phyloP scores from a whole-genome alignment of 2,329 filamentous ascomycete genomes.

The Aaosphaeria pasadenensis region DNA sequence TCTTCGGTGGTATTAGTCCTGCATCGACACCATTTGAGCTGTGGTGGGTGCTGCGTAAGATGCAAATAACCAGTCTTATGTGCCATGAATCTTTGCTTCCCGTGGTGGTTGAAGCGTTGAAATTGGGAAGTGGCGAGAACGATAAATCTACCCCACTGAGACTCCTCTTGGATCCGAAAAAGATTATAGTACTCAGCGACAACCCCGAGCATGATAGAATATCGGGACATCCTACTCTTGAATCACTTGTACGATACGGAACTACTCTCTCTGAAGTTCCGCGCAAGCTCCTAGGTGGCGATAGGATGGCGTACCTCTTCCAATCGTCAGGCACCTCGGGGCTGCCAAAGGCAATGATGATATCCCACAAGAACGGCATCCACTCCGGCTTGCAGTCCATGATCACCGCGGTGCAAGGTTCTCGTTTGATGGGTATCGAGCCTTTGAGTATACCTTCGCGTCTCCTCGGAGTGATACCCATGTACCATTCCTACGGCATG shows the following conservation, averaged over 20 bases:
- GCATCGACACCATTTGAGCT: constrained; percentile 28
- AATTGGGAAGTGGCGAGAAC: constrained; percentile 19
- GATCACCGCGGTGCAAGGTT: constrained; percentile 17
- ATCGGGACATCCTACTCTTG: constrained; percentile 18
- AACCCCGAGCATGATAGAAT: constrained; percentile 14
- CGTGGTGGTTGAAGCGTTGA: constrained; percentile 20
- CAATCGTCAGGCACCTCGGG: constrained; percentile 29
- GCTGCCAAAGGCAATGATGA: constrained; percentile 34
- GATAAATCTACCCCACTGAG: constrained; percentile 15
- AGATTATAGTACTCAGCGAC: constrained; percentile 26
- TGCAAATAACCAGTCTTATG: constrained; percentile 28
- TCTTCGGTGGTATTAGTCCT: constrained; percentile 31
- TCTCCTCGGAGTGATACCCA: constrained; percentile 23
- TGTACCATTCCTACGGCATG: constrained; percentile 33
- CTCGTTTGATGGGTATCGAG: constrained; percentile 17
- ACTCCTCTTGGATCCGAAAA: constrained; percentile 17
- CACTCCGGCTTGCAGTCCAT: constrained; percentile 25
- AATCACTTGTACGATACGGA: constrained; percentile 20
- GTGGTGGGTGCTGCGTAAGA: constrained; percentile 30
- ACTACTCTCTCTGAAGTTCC: constrained; percentile 12
- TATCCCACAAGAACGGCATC: constrained; percentile 24
- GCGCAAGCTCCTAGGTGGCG: constrained; percentile 19
- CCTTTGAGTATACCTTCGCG: constrained; percentile 13
- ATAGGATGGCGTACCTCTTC: constrained; percentile 27
- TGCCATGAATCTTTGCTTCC: constrained; percentile 25